A percentile compares a stretch with the other conserved stretches of the same genome.
phyloP scores from a whole-genome alignment of 371 early-diverging fungal species.

The Mucor plumbeus region DNA sequence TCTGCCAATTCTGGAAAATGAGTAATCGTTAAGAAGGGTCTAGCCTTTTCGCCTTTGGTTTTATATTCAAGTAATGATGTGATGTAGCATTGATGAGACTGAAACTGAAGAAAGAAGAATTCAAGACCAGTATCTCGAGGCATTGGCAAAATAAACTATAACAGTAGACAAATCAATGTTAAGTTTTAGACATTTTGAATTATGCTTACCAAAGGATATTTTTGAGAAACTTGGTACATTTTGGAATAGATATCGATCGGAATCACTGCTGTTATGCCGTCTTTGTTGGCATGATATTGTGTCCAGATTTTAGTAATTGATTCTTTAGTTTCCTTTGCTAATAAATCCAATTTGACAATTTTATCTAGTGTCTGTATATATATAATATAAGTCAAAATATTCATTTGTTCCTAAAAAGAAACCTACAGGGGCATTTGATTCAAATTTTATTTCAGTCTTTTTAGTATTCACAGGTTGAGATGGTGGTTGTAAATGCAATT shows the following conservation, averaged over 20 bases:
- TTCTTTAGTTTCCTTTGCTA: conserved; percentile 63
- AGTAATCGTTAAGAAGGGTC: conserved; percentile 83
- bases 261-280: conserved; percentile 76
- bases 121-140: conserved; percentile 84
- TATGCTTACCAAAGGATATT: conserved; percentile 64
- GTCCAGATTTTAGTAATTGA: conserved; percentile 83
- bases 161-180: not conserved
- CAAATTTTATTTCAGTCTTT: conserved; percentile 28
- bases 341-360: conserved; percentile 76
- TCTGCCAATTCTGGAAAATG: conserved; percentile 85
- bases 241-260: conserved; percentile 70
- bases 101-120: conserved; percentile 84
- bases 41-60: conserved; percentile 73
- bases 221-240: conserved; percentile 60
- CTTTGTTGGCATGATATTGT: conserved; percentile 70
- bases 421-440: conserved; percentile 47
- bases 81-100: conserved; percentile 79
- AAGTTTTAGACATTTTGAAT: not conserved
- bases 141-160: conserved; percentile 88
- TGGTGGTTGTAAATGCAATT: not conserved
- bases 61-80: conserved; percentile 92
- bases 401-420: not conserved
- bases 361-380: conserved; percentile 69
- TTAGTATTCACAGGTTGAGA: not conserved
- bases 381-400: not conserved